Evolutionary conservation across 129 eudicot genomes (phyloP).

Genomic region (Gnaphalium uliginosum): DNA sequence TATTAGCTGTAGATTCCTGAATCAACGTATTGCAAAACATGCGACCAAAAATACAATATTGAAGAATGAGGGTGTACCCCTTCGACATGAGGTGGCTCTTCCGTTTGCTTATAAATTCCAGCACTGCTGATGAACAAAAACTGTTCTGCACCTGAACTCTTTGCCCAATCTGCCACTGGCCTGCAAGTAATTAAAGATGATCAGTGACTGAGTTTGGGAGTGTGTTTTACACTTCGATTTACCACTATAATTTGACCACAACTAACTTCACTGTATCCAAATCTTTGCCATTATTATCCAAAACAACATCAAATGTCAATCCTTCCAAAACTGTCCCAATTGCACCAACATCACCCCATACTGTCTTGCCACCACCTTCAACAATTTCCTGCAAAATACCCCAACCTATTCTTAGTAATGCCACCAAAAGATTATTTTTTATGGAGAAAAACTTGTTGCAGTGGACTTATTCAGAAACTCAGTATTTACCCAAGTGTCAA

Average conservation of each 20-base stretch:
- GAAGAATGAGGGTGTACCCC: constrained; percentile 53
- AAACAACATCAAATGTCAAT: constrained; percentile 73
- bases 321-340: constrained; percentile 82
- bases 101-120: constrained; percentile 90
- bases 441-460: background rate
- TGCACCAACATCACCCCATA: constrained; percentile 88
- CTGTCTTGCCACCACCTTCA: constrained; percentile 85
- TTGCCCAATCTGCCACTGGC: constrained; percentile 97
- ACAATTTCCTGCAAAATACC: constrained; percentile 68
- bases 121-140: constrained; percentile 95
- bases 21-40: too few species aligned
- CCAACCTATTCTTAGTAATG: constrained; percentile 1
- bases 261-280: constrained; percentile 85
- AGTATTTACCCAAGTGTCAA: background rate
- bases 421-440: background rate
- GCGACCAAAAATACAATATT: background rate
- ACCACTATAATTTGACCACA: background rate
- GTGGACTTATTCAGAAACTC: background rate
- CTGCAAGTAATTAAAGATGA: constrained; percentile 34
- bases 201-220: background rate
- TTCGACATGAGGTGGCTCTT: constrained; percentile 97
- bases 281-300: constrained; percentile 99
- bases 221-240: background rate
- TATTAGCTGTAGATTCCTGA: too few species aligned
- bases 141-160: constrained; percentile 71